Conservation (phyloP, 2,329 filamentous ascomycete genomes). For the Microcyclospora pomicola region DNA sequence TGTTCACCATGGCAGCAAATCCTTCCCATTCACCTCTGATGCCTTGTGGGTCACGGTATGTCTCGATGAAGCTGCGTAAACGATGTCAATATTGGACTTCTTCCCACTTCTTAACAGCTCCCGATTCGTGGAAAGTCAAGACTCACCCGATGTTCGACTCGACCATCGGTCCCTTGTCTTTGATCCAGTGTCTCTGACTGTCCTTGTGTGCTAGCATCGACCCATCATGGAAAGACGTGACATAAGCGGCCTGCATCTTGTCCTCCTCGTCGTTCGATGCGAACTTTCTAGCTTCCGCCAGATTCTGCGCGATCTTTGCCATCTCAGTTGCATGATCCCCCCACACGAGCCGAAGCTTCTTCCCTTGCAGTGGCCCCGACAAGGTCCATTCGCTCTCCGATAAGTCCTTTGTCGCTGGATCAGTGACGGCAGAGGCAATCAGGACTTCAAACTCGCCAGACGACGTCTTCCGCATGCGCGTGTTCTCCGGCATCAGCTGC, state of each 20-base stretch:
- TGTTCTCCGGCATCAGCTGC: conserved; percentile 36
- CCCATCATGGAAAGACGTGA: conserved; percentile 37
- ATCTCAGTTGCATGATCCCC: conserved; percentile 35
- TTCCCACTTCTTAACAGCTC: too few relatives aligned
- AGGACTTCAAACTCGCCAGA: conserved; percentile 33
- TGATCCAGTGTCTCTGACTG: conserved; percentile 40
- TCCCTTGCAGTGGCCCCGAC: conserved; percentile 28
- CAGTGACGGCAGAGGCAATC: conserved; percentile 32
- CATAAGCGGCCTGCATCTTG: conserved; percentile 34
- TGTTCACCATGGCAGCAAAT: conserved; percentile 55
- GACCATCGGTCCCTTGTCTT: conserved; percentile 35
- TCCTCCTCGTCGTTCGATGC: conserved; percentile 32
- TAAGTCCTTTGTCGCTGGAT: conserved; percentile 29
- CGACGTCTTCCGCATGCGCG: conserved; percentile 31
- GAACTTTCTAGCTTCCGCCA: conserved; percentile 34
- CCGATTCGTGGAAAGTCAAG: conserved; percentile 27
- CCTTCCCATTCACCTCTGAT: conserved; percentile 41
- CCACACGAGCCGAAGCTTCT: conserved; percentile 32
- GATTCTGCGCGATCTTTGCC: conserved; percentile 31
- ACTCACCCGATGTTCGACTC: conserved; percentile 38
- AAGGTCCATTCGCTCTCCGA: conserved; percentile 33
- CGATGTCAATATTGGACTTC: too few relatives aligned
- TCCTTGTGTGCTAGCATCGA: conserved; percentile 37
- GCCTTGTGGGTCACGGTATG: conserved; percentile 41
- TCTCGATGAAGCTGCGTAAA: conserved; percentile 35